Evolutionary conservation across 2,329 filamentous ascomycete species (phyloP).

Genomic region (Nigrospora osmanthi): DNA sequence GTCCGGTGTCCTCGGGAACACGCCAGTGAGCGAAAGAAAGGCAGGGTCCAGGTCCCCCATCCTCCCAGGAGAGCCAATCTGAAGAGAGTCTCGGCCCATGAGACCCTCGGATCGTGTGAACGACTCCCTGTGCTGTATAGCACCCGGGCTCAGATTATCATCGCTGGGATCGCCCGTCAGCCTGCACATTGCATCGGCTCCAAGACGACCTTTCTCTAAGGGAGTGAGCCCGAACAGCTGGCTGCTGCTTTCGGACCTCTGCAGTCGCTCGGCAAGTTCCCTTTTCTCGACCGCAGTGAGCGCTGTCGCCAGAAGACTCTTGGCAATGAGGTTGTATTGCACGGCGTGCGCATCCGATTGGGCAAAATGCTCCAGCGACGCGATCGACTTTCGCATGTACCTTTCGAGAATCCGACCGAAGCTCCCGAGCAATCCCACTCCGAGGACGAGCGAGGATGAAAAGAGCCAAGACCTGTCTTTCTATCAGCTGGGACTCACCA

Average conservation of each 20-base stretch:
- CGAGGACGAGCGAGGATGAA: conserved; percentile 42
- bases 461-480: conserved; percentile 43
- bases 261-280: conserved; percentile 37
- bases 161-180: background rate
- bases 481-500: background rate
- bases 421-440: conserved; percentile 40
- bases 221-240: conserved; percentile 44
- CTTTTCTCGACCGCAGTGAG: conserved; percentile 37
- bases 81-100: background rate
- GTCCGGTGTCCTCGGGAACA: conserved; percentile 20
- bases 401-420: conserved; percentile 46
- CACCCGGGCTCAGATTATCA: background rate
- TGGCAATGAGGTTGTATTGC: conserved; percentile 46
- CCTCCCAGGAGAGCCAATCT: background rate
- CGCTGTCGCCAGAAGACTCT: conserved; percentile 38
- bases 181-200: background rate
- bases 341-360: conserved; percentile 39
- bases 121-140: background rate
- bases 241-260: conserved; percentile 40
- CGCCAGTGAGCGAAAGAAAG: background rate
- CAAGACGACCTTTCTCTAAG: background rate
- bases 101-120: background rate
- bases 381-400: conserved; percentile 38
- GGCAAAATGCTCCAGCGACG: conserved; percentile 40
- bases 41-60: conserved; percentile 1